Conservation (phyloP, 768 basidiomycete genomes). For the Neoboletus magnificus region DNA sequence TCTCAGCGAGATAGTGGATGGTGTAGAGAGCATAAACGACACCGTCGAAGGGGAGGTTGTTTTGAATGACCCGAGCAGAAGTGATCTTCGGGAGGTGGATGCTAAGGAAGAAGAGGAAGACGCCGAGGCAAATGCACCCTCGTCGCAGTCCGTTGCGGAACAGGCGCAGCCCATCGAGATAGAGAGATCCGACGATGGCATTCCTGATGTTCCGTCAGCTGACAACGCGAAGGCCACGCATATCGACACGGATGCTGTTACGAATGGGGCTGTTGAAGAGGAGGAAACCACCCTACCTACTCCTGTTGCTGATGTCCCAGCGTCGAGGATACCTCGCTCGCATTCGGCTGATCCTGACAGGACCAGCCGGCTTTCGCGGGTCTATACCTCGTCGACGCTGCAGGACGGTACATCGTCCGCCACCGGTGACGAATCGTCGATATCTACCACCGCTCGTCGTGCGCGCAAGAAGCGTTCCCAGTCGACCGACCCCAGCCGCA, state of each 20-base stretch:
- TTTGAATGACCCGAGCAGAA: conserved; percentile 13
- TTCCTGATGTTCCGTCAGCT: conserved; percentile 11
- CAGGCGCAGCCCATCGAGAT: conserved; percentile 17
- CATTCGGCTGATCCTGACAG: conserved; percentile 80
- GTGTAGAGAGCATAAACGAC: conserved; percentile 30
- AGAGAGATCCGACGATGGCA: conserved; percentile 22
- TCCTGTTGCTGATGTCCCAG: conserved; percentile 36
- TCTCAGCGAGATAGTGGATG: conserved; percentile 33
- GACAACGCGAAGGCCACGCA: conserved; percentile 4
- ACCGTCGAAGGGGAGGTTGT: conserved; percentile 23
- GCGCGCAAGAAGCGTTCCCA: conserved; percentile 54
- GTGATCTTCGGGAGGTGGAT: conserved; percentile 19
- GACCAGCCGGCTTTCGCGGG: conserved; percentile 54
- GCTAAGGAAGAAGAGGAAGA: conserved; percentile 31
- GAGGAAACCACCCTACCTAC: conserved; percentile 34
- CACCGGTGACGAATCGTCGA: conserved; percentile 69
- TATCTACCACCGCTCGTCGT: conserved; percentile 51
- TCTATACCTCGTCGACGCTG: conserved; percentile 52
- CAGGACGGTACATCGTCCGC: conserved; percentile 53
- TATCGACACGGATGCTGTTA: conserved; percentile 22
- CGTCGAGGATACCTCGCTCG: conserved; percentile 63
- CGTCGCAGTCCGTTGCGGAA: conserved; percentile 5
- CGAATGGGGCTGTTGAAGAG: conserved; percentile 25
- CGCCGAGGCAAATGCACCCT: conserved; percentile 1
- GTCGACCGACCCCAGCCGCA: conserved; percentile 48